Evolutionary conservation across 2,329 filamentous ascomycete genomes (phyloP).

Genomic region (Plectosphaerella cucumerina): DNA sequence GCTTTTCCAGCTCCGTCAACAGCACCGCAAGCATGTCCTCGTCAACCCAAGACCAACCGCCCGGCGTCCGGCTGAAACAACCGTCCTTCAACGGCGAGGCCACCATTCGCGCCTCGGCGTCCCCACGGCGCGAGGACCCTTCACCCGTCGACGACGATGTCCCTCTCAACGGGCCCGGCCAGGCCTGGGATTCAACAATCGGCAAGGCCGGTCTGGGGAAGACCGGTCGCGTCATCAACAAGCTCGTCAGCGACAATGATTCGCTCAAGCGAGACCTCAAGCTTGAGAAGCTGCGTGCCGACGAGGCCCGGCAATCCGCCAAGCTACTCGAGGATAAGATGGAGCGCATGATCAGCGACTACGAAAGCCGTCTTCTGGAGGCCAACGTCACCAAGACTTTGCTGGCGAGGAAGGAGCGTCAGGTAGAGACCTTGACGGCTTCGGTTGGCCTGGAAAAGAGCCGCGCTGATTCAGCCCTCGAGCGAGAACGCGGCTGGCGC

Average conservation of each 20-base stretch:
- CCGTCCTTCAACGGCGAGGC: constrained; percentile 7
- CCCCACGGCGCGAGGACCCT: constrained; percentile 6
- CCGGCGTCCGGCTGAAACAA: constrained; percentile 31
- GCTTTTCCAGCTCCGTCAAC: constrained; percentile 52
- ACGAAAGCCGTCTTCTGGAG: constrained; percentile 65
- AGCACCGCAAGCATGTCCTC: constrained; percentile 41
- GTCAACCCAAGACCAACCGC: constrained; percentile 23
- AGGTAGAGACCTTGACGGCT: constrained; percentile 64
- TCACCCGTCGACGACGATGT: constrained; percentile 8
- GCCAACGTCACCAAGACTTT: constrained; percentile 68
- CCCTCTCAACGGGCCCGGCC: constrained; percentile 20
- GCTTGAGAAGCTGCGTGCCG: constrained; percentile 59
- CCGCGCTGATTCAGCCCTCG: constrained; percentile 54
- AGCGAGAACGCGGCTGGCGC: constrained; percentile 57
- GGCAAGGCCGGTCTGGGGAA: constrained; percentile 69
- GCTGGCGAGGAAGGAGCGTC: constrained; percentile 68
- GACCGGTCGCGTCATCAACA: constrained; percentile 75
- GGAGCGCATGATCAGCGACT: constrained; percentile 62
- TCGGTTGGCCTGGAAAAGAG: constrained; percentile 61
- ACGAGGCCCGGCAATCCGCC: constrained; percentile 67
- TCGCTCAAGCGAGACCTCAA: constrained; percentile 69
- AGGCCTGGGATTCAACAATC: constrained; percentile 62
- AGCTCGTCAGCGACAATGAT: constrained; percentile 76
- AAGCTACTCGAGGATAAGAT: constrained; percentile 68
- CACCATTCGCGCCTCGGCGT: constrained; percentile 2